phyloP scores from a whole-genome alignment of 1,284 basidiomycete genomes.

The Singerocomus inundabilis region DNA sequence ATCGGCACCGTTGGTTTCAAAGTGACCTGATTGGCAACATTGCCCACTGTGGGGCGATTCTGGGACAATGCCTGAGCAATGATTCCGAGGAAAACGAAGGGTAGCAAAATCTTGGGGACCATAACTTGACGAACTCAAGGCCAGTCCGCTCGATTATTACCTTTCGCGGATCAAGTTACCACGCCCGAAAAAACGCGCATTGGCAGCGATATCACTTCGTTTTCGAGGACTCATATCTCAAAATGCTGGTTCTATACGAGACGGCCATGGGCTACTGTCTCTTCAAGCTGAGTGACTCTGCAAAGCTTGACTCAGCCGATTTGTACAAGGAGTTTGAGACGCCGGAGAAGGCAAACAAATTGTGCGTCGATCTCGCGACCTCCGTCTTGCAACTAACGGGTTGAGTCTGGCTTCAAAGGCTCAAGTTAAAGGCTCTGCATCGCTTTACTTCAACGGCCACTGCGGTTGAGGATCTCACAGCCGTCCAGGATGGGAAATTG shows the following conservation, averaged over 20 bases:
- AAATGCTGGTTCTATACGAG: slow-evolving; percentile 84
- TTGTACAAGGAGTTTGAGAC: slow-evolving; percentile 92
- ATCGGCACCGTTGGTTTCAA: neutral
- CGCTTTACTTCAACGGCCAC: slow-evolving; percentile 95
- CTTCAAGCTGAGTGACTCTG: slow-evolving; percentile 92
- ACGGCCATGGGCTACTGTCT: slow-evolving; percentile 94
- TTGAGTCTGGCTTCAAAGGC: slow-evolving; percentile 43
- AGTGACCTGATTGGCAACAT: neutral
- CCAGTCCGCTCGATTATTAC: too few species aligned
- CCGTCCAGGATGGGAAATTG: slow-evolving; percentile 90
- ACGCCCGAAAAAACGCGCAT: slow-evolving; percentile 33
- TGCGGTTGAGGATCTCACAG: slow-evolving; percentile 98
- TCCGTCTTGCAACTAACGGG: slow-evolving; percentile 5
- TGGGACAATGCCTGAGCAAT: slow-evolving; percentile 6
- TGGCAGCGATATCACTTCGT: neutral
- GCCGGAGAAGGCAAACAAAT: slow-evolving; percentile 86
- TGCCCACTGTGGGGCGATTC: slow-evolving; percentile 6
- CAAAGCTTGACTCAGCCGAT: slow-evolving; percentile 84
- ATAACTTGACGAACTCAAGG: too few species aligned
- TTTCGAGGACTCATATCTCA: slow-evolving; percentile 20
- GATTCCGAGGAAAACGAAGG: slow-evolving; percentile 8
- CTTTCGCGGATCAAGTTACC: slow-evolving; percentile 29
- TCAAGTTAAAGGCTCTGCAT: slow-evolving; percentile 94
- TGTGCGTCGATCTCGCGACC: slow-evolving; percentile 54
- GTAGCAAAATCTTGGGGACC: slow-evolving; percentile 4